These are phyloP conservation scores for Chamaenerion angustifolium DNA, from an alignment of 345 rosid species.

Conservation along the genomic window DNA sequence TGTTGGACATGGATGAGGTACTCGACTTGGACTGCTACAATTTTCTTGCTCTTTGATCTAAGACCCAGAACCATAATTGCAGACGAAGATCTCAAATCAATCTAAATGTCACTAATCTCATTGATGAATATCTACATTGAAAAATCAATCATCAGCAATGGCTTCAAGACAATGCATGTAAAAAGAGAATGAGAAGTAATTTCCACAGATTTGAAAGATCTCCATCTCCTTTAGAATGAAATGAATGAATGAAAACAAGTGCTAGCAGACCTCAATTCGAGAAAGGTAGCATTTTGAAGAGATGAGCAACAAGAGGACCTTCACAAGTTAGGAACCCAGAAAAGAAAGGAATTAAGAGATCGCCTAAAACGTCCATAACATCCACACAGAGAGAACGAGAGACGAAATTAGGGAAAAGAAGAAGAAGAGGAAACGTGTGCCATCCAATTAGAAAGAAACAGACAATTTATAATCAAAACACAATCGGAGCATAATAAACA, in stretches of 20 bases:
- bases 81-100: slow-evolving; percentile 7
- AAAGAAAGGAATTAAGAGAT: slow-evolving; percentile 2
- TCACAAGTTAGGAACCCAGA: slow-evolving; percentile 8
- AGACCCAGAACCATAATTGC: slow-evolving; percentile 50
- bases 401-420: neutral
- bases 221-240: neutral
- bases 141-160: neutral
- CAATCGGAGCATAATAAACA: neutral
- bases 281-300: neutral
- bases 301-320: slow-evolving; percentile 12
- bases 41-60: slow-evolving; percentile 41
- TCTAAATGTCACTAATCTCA: slow-evolving; percentile 6
- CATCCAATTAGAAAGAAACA: neutral
- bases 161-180: too few species aligned
- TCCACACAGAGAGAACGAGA: neutral
- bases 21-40: slow-evolving; percentile 19
- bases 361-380: neutral
- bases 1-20: slow-evolving; percentile 37
- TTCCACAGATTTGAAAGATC: too few species aligned
- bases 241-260: neutral
- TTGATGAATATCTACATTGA: slow-evolving; percentile 12
- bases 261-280: neutral
- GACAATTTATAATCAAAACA: neutral
- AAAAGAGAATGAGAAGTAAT: too few species aligned
- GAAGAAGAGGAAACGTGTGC: slow-evolving; percentile 1